phyloP scores from a whole-genome alignment of 208 protist species.

The Trypanosoma platydactyli region DNA sequence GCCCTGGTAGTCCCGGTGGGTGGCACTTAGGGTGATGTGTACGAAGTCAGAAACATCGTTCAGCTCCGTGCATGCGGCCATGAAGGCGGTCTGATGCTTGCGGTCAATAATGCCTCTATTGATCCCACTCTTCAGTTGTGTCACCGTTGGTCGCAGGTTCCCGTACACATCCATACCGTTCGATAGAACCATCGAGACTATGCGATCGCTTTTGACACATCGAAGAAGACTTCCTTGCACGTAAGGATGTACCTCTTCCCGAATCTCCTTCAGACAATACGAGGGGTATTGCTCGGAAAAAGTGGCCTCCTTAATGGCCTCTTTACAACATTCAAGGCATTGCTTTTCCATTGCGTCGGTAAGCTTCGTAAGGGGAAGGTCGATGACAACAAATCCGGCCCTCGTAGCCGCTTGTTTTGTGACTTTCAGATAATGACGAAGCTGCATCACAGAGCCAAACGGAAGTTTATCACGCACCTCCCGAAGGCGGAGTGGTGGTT shows the following conservation, averaged over 20 bases:
- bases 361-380: constrained; percentile 44
- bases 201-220: constrained; percentile 8
- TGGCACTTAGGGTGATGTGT: constrained; percentile 85
- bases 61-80: constrained; percentile 55
- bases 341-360: constrained; percentile 44
- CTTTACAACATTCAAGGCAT: constrained; percentile 61
- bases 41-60: constrained; percentile 78
- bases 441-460: constrained; percentile 16
- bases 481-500: constrained; percentile 56
- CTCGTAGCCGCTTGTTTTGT: constrained; percentile 32
- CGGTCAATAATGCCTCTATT: constrained; percentile 46
- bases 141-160: constrained; percentile 70
- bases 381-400: constrained; percentile 45
- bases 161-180: constrained; percentile 86
- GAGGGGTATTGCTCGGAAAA: constrained; percentile 74
- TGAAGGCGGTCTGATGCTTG: constrained; percentile 38
- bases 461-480: constrained; percentile 66
- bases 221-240: constrained; percentile 68
- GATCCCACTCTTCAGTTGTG: constrained; percentile 67
- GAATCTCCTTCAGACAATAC: constrained; percentile 75
- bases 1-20: constrained; percentile 51
- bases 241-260: constrained; percentile 49
- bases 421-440: constrained; percentile 29
- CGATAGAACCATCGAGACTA: constrained; percentile 70
- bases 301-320: constrained; percentile 64